Conservation (phyloP, 1,284 basidiomycete genomes). For the Sanguinoderma infundibulare region DNA sequence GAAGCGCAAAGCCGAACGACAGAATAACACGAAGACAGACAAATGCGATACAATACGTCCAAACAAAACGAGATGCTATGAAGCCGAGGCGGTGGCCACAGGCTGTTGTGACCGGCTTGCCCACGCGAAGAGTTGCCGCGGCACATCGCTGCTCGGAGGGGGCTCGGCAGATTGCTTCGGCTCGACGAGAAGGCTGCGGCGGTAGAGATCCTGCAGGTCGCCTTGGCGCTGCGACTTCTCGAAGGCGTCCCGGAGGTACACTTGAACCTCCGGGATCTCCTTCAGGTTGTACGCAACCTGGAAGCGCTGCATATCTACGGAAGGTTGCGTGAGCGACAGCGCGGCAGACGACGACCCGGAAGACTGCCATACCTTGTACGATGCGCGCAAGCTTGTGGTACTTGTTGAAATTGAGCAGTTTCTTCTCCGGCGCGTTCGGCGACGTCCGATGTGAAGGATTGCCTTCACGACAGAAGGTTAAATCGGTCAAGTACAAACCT, state of each 20-base stretch:
- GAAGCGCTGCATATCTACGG: slow-evolving; percentile 89
- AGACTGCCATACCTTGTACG: slow-evolving; percentile 65
- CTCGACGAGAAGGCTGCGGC: slow-evolving; percentile 80
- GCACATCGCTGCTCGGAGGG: slow-evolving; percentile 67
- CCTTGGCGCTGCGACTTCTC: slow-evolving; percentile 74
- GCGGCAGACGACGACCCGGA: background rate
- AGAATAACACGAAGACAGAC: background rate
- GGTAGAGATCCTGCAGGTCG: slow-evolving; percentile 81
- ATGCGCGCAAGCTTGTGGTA: slow-evolving; percentile 91
- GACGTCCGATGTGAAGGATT: slow-evolving; percentile 89
- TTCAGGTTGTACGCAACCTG: slow-evolving; percentile 86
- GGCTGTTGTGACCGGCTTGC: slow-evolving; percentile 54
- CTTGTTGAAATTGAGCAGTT: slow-evolving; percentile 95
- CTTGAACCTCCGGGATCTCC: slow-evolving; percentile 84
- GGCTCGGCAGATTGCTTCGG: slow-evolving; percentile 77
- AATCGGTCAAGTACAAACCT: slow-evolving; percentile 89
- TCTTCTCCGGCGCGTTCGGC: slow-evolving; percentile 75
- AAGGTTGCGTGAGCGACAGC: background rate
- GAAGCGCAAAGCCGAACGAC: slow-evolving; percentile 2
- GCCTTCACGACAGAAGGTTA: slow-evolving; percentile 96
- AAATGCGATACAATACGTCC: slow-evolving; percentile 9
- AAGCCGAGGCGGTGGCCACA: slow-evolving; percentile 10
- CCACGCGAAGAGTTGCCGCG: slow-evolving; percentile 74
- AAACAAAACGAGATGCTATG: slow-evolving; percentile 9
- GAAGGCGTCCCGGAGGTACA: slow-evolving; percentile 74